phyloP scores from a whole-genome alignment of 371 early-diverging fungal genomes.

The Syncephalis plumigaleata region DNA sequence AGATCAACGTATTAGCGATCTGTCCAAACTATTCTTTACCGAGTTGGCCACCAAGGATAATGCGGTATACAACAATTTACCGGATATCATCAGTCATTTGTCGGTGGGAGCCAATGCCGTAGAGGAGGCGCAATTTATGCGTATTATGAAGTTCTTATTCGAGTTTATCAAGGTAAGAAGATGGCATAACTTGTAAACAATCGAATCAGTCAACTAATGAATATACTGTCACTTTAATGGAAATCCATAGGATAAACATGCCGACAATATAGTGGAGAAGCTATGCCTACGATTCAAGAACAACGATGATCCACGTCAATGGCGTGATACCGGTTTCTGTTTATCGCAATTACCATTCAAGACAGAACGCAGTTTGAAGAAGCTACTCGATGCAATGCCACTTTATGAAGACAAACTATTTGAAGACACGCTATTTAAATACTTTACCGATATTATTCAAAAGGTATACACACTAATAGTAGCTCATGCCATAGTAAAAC shows the following conservation, averaged over 20 bases:
- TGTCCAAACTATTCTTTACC: slow-evolving; percentile 87
- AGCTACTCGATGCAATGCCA: slow-evolving; percentile 60
- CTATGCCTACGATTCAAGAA: slow-evolving; percentile 80
- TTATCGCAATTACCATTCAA: slow-evolving; percentile 71
- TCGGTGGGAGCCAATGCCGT: slow-evolving; percentile 38
- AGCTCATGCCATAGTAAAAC: not conserved
- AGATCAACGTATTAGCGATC: slow-evolving; percentile 71
- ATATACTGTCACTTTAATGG: slow-evolving; percentile 1
- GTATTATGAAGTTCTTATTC: slow-evolving; percentile 86
- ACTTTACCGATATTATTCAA: slow-evolving; percentile 58
- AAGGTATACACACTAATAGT: slow-evolving; percentile 36
- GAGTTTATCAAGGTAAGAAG: slow-evolving; percentile 53
- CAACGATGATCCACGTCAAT: slow-evolving; percentile 50
- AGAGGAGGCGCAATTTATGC: slow-evolving; percentile 52
- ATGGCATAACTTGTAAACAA: not conserved
- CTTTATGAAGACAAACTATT: slow-evolving; percentile 76
- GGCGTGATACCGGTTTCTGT: slow-evolving; percentile 87
- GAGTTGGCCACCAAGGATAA: slow-evolving; percentile 92
- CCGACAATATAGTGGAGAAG: slow-evolving; percentile 87
- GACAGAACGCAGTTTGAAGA: slow-evolving; percentile 65
- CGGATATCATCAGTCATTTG: slow-evolving; percentile 88
- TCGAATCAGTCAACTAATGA: not conserved
- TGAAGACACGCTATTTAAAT: slow-evolving; percentile 63
- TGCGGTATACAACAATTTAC: slow-evolving; percentile 93
- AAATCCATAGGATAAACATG: slow-evolving; percentile 81